Percentiles rank a stretch among this genome's conserved stretches.
phyloP scores from a whole-genome alignment of 345 rosid species.

The Salix koriyanagi region DNA sequence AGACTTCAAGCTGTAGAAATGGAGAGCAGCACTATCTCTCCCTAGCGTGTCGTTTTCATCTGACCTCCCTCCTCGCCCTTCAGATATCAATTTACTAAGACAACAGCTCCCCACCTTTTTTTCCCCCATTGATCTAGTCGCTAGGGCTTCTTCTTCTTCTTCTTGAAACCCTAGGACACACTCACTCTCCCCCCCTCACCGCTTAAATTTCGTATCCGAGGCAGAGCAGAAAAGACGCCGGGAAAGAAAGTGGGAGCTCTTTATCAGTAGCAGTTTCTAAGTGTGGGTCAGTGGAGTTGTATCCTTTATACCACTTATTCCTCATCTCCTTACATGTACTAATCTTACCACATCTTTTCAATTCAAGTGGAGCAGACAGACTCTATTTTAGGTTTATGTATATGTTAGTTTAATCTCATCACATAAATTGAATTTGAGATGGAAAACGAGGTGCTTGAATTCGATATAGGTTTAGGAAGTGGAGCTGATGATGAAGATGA shows the following conservation, averaged over 20 bases:
- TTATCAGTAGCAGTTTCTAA: background rate
- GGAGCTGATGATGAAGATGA: constrained; percentile 16
- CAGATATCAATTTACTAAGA: no score
- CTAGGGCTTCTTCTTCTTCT: background rate
- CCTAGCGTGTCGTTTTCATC: background rate
- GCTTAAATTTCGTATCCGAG: no score
- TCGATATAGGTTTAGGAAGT: constrained; percentile 42
- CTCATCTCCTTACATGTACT: background rate
- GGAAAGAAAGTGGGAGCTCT: no score
- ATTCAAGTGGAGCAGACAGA: background rate
- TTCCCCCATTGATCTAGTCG: background rate
- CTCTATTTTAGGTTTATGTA: background rate
- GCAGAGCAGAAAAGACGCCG: background rate
- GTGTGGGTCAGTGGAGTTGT: background rate
- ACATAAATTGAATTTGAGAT: background rate
- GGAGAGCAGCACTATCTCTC: background rate
- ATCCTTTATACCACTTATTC: background rate
- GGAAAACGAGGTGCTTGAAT: constrained; percentile 51
- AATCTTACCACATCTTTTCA: background rate
- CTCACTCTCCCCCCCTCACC: background rate
- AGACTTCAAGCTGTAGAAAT: background rate
- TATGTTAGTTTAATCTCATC: background rate
- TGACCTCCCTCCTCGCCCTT: background rate
- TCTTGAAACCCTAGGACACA: background rate
- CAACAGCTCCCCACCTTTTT: background rate